These are phyloP conservation scores for Trametes versicolor DNA, from an alignment of 1,284 basidiomycete genomes.

Conservation along the genomic window DNA sequence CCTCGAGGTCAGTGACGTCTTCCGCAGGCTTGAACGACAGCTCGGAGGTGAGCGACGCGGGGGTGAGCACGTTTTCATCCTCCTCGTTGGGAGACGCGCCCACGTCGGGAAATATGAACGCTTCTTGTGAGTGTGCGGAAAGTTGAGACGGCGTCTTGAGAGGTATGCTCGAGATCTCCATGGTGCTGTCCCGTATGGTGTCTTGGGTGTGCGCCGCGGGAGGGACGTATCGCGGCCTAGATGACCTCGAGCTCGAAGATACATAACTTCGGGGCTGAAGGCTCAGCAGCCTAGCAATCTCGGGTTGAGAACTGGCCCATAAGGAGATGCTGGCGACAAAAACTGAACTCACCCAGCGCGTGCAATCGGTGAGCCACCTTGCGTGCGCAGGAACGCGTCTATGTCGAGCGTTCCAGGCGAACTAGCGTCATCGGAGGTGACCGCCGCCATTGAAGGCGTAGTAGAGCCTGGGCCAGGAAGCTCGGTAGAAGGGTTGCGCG, in stretches of 20 bases:
- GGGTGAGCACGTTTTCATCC: slow-evolving; percentile 20
- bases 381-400: slow-evolving; percentile 30
- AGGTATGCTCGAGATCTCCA: slow-evolving; percentile 68
- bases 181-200: slow-evolving; percentile 71
- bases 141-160: slow-evolving; percentile 43
- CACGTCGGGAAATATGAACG: slow-evolving; percentile 52
- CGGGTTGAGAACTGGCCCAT: too few relatives aligned
- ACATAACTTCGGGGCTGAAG: slow-evolving; percentile 49
- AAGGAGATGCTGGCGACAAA: background rate
- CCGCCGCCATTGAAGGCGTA: slow-evolving; percentile 7
- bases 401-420: slow-evolving; percentile 28
- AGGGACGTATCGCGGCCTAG: slow-evolving; percentile 37
- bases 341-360: slow-evolving; percentile 27
- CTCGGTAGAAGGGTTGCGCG: slow-evolving; percentile 18
- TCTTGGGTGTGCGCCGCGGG: slow-evolving; percentile 60
- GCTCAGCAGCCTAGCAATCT: slow-evolving; percentile 23
- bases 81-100: slow-evolving; percentile 27
- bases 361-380: slow-evolving; percentile 30
- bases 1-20: slow-evolving; percentile 40
- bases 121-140: slow-evolving; percentile 38
- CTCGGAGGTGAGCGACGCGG: slow-evolving; percentile 42
- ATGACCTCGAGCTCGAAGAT: slow-evolving; percentile 43
- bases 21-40: slow-evolving; percentile 37
- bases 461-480: background rate
- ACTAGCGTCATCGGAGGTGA: slow-evolving; percentile 9